Conservation (phyloP, 177 flowering plant genomes). For the Vitis hybrid region DNA sequence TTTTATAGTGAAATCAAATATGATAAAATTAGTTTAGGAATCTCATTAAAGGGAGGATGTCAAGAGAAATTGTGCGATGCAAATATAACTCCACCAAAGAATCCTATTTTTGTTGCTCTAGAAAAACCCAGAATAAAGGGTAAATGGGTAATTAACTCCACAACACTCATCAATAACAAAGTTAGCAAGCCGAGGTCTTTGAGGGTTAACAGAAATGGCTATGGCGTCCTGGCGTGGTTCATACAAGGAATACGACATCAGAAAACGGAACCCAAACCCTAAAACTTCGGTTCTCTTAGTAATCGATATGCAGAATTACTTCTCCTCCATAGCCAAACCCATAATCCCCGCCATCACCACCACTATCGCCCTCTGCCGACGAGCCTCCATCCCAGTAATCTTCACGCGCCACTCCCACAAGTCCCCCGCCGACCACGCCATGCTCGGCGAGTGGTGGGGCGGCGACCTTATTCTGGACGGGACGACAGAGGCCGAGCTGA, state of each 20-base stretch:
- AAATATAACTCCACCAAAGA: too few species aligned
- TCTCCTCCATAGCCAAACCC: conserved; percentile 56
- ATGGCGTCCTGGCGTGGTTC: conserved; percentile 9
- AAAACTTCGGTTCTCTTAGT: conserved; percentile 53
- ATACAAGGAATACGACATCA: conserved; percentile 44
- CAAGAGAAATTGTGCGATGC: too few species aligned
- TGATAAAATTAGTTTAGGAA: too few species aligned
- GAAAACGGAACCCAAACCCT: conserved; percentile 56
- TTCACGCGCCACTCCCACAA: conserved; percentile 78
- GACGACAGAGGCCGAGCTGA: conserved; percentile 49
- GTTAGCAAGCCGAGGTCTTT: too few species aligned
- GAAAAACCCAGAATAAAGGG: too few species aligned
- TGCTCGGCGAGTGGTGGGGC: conserved; percentile 76
- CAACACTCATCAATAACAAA: too few species aligned
- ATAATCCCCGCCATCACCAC: conserved; percentile 49
- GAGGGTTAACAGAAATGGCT: too few species aligned
- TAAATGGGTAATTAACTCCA: too few species aligned
- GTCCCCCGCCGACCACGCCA: conserved; percentile 50
- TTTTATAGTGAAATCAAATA: too few species aligned
- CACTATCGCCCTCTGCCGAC: conserved; percentile 63
- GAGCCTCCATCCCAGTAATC: conserved; percentile 56
- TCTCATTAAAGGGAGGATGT: too few species aligned
- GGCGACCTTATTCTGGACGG: conserved; percentile 65
- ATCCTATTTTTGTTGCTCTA: too few species aligned
- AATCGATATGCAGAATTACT: conserved; percentile 76